Base-by-base conservation (phyloP, 2,329 filamentous ascomycete genomes). In the Elsinoe australis region DNA sequence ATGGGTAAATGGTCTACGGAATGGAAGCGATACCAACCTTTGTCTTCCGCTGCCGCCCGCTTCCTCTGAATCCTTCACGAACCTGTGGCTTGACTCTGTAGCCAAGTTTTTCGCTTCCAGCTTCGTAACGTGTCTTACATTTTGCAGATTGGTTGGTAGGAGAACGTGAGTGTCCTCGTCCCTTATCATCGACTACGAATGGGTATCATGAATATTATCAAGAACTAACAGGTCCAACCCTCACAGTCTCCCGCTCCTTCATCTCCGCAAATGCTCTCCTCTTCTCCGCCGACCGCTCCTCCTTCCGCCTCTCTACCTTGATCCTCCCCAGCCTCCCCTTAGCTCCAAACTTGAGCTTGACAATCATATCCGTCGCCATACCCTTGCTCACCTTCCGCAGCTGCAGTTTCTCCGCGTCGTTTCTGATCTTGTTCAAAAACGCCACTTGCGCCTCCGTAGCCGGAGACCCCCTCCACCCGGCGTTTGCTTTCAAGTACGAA, bases 351-450 rank as follows among this genome's bases (percentile, higher is more conserved):
- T 83, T 90, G 52, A 95, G 61, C 65, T 94, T 94, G 5, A 87
- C 94, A 54, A 96, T 94, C 83, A 94, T 89, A 62, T 95, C 89
- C 3, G 76, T 76, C 3, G 88, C 89, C 61, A 79, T 80, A 5
- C 90, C 90, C 60, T 89, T 92, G 10, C 77, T 88, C 50, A 94
- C 58, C 21, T 80, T 74, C 0, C 68, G 66, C 0, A 66, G 56
- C 1, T 68, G 73, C 44, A 88, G 60, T 47, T 75, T 68, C 21
- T 80, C 68, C n/a, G 71, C 65, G 46, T 75, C 67, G 1, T 66
- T 66, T 6, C 82, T 72, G 3, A 82, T 59, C 58, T 79, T 83
- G 59, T 88, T 87, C 47, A 92, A 63, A 49, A 85, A 82, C 28
- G 75, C 69, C 1, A 94, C 63, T 62, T 92, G 79, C 2, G 67